A percentile compares a stretch with the other conserved stretches of the same genome.
phyloP scores from a whole-genome alignment of 2,329 filamentous ascomycete genomes.

The Cadophora sp. region DNA sequence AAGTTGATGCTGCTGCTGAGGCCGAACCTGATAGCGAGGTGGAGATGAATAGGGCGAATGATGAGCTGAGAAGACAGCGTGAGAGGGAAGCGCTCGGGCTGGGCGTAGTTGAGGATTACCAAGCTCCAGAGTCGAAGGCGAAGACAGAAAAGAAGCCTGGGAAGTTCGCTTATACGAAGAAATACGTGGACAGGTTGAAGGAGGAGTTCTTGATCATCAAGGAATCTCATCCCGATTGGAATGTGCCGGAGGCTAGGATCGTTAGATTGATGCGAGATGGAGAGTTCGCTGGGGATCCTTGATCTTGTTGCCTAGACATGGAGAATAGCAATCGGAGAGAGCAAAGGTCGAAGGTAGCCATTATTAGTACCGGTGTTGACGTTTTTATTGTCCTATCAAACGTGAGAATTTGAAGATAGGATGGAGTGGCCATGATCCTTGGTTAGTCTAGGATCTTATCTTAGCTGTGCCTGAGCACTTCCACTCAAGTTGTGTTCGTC shows the following conservation, averaged over 20 bases:
- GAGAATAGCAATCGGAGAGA: neutral
- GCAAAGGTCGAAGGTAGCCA: too few species aligned
- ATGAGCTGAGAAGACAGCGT: neutral
- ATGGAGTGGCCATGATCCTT: too few species aligned
- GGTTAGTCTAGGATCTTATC: neutral
- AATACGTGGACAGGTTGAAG: neutral
- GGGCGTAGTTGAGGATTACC: neutral
- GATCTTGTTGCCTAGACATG: neutral
- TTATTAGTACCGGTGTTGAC: too few species aligned
- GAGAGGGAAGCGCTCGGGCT: neutral
- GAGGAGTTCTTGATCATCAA: neutral
- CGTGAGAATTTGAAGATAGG: too few species aligned
- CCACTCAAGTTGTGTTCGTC: too few species aligned
- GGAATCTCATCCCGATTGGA: neutral
- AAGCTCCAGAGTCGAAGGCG: neutral
- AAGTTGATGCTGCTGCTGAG: neutral
- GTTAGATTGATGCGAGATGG: neutral
- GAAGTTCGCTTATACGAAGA: slow-evolving; percentile 6
- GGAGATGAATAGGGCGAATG: neutral
- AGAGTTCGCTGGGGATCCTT: slow-evolving; percentile 2
- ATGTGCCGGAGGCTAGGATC: neutral
- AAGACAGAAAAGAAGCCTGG: neutral
- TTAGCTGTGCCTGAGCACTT: too few species aligned
- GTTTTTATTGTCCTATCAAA: too few species aligned
- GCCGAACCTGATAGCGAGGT: neutral